phyloP scores from a whole-genome alignment of 2,329 filamentous ascomycete genomes.

The Diaporthe amygdali region DNA sequence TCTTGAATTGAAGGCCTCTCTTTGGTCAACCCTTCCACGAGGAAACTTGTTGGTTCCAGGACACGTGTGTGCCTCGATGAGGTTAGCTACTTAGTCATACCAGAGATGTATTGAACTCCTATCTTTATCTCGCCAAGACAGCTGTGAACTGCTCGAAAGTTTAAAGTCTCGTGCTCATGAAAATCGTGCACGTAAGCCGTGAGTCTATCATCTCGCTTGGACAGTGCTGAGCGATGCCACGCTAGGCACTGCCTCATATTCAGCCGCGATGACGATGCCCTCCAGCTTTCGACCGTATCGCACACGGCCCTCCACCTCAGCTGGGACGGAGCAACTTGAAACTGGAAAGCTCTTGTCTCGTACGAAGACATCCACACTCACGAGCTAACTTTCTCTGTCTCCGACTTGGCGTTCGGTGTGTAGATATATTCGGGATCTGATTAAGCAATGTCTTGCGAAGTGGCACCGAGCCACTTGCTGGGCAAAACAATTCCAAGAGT shows the following conservation, averaged over 20 bases:
- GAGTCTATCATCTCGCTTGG: background rate
- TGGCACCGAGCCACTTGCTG: background rate
- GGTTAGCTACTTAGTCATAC: background rate
- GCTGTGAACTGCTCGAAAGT: background rate
- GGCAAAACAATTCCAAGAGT: background rate
- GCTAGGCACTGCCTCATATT: background rate
- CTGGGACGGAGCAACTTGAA: constrained; percentile 9
- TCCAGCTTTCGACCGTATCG: background rate
- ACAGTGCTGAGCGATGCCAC: background rate
- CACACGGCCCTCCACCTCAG: background rate
- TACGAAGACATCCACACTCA: background rate
- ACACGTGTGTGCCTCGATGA: background rate
- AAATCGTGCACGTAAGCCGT: background rate
- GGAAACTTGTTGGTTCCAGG: background rate
- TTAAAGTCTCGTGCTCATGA: background rate
- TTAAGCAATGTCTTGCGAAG: background rate
- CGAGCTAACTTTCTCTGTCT: background rate
- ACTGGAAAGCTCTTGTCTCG: background rate
- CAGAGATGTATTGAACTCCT: background rate
- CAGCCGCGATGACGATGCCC: background rate
- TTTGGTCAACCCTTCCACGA: background rate
- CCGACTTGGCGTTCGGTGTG: constrained; percentile 1
- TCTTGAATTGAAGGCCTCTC: too few relatives aligned
- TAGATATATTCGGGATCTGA: background rate
- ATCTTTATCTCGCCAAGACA: background rate